Conservation (phyloP, 495 filamentous ascomycete species). For the Aspergillus nanangensis region DNA sequence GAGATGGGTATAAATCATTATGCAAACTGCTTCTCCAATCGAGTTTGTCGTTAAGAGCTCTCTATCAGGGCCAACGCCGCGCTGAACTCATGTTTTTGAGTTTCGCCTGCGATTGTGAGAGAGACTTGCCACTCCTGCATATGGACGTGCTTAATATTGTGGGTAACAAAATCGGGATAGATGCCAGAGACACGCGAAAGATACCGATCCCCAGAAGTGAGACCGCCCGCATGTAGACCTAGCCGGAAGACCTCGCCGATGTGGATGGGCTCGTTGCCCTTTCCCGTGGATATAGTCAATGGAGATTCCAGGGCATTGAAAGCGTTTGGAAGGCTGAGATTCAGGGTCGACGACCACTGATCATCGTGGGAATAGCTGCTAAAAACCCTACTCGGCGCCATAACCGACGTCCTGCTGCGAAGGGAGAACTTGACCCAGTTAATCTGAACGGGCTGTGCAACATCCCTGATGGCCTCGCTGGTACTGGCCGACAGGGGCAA, state of each 20-base stretch:
- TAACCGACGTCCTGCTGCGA: conserved; percentile 2
- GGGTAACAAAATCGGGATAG: conserved; percentile 17
- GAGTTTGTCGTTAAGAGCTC: no score
- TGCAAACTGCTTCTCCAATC: no score
- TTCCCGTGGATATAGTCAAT: conserved; percentile 1
- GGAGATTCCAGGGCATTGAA: conserved; percentile 8
- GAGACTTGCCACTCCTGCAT: conserved; percentile 1
- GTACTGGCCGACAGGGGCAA: not conserved
- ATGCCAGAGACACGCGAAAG: not conserved
- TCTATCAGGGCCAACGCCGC: not conserved
- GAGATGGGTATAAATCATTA: no score
- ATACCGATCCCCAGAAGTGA: conserved; percentile 1
- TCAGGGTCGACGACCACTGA: not conserved
- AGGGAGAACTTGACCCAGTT: conserved; percentile 10
- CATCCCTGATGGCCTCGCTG: conserved; percentile 10
- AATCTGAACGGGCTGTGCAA: conserved; percentile 7
- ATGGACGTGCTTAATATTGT: conserved; percentile 12
- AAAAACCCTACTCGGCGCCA: conserved; percentile 5
- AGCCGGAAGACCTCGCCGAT: conserved; percentile 13
- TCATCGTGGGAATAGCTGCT: not conserved
- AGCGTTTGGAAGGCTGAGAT: conserved; percentile 5
- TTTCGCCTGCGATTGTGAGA: conserved; percentile 13
- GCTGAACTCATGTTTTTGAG: not conserved
- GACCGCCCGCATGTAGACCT: conserved; percentile 4
- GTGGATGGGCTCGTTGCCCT: conserved; percentile 13